Evolutionary conservation across 2,329 filamentous ascomycete species (phyloP).

Genomic region (Lithohypha guttulata): DNA sequence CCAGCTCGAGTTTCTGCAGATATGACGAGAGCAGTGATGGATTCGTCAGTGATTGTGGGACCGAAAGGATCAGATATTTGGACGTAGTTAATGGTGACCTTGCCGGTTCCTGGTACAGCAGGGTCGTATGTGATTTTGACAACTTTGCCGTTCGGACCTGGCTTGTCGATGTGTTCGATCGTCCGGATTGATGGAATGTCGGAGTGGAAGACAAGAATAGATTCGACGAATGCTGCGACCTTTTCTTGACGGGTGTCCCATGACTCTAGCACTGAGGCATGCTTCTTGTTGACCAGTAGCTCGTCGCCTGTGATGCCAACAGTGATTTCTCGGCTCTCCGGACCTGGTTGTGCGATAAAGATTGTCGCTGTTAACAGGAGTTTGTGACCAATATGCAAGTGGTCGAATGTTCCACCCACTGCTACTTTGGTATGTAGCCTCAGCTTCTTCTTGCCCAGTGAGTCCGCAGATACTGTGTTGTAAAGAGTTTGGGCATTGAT

Average conservation of each 20-base stretch:
- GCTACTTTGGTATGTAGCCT: slow-evolving; percentile 53
- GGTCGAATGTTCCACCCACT: slow-evolving; percentile 91
- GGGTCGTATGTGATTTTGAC: slow-evolving; percentile 23
- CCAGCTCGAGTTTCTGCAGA: slow-evolving; percentile 80
- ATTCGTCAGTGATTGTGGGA: slow-evolving; percentile 73
- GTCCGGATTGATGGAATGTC: slow-evolving; percentile 27
- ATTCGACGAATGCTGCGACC: slow-evolving; percentile 59
- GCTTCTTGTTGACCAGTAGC: slow-evolving; percentile 80
- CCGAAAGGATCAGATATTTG: slow-evolving; percentile 82
- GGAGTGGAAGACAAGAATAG: slow-evolving; percentile 49
- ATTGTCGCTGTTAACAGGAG: slow-evolving; percentile 82
- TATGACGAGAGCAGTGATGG: slow-evolving; percentile 70
- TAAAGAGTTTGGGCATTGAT: background rate
- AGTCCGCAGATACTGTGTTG: background rate
- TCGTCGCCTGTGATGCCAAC: slow-evolving; percentile 84
- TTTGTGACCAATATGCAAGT: slow-evolving; percentile 91
- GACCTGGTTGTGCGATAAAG: slow-evolving; percentile 50
- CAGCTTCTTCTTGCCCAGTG: slow-evolving; percentile 18
- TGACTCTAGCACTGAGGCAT: slow-evolving; percentile 64
- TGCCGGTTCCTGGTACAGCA: slow-evolving; percentile 32
- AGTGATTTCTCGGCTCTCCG: slow-evolving; percentile 44
- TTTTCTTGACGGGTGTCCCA: slow-evolving; percentile 64
- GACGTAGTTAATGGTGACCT: slow-evolving; percentile 64
- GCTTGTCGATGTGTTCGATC: slow-evolving; percentile 26
- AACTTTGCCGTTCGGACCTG: slow-evolving; percentile 31